Percentiles rank a stretch among this genome's conserved stretches.
Evolutionary conservation across 768 basidiomycete species (phyloP).

Genomic region (Mycena polygramma): DNA sequence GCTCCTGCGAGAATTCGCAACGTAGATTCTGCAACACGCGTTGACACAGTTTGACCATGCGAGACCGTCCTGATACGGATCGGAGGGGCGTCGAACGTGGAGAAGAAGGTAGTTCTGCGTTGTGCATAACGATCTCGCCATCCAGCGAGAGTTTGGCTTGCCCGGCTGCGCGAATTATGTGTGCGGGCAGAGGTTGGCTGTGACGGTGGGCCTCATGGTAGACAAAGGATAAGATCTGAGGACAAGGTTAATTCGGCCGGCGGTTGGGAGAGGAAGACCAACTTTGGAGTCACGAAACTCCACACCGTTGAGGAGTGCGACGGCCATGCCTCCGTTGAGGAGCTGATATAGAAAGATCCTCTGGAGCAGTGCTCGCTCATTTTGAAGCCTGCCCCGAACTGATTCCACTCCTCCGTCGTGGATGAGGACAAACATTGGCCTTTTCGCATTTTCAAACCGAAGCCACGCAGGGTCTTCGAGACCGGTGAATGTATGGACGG

Average conservation of each 20-base stretch:
- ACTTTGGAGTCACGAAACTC: slow-evolving; percentile 78
- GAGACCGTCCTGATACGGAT: neutral
- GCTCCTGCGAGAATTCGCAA: slow-evolving; percentile 17
- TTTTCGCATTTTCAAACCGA: slow-evolving; percentile 54
- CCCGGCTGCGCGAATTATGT: slow-evolving; percentile 30
- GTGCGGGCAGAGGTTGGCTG: slow-evolving; percentile 18
- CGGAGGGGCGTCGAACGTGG: neutral
- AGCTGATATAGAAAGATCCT: slow-evolving; percentile 64
- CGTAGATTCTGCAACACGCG: neutral
- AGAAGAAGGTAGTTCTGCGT: neutral
- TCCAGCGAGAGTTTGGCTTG: slow-evolving; percentile 23
- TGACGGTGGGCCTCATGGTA: slow-evolving; percentile 51
- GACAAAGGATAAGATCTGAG: slow-evolving; percentile 72
- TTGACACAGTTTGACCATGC: slow-evolving; percentile 17
- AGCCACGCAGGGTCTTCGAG: slow-evolving; percentile 64
- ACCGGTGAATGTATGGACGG: slow-evolving; percentile 61
- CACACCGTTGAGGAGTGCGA: slow-evolving; percentile 64
- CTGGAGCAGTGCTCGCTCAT: slow-evolving; percentile 56
- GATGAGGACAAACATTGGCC: slow-evolving; percentile 76
- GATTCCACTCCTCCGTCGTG: slow-evolving; percentile 62
- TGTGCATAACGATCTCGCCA: neutral
- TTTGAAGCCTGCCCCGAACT: slow-evolving; percentile 23
- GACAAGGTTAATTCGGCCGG: neutral
- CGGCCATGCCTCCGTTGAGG: slow-evolving; percentile 61
- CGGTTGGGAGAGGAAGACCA: slow-evolving; percentile 13